Percentiles rank a stretch among this genome's conserved stretches.
phyloP scores from a whole-genome alignment of 805 yeast species.

The Monosporozyma unispora region DNA sequence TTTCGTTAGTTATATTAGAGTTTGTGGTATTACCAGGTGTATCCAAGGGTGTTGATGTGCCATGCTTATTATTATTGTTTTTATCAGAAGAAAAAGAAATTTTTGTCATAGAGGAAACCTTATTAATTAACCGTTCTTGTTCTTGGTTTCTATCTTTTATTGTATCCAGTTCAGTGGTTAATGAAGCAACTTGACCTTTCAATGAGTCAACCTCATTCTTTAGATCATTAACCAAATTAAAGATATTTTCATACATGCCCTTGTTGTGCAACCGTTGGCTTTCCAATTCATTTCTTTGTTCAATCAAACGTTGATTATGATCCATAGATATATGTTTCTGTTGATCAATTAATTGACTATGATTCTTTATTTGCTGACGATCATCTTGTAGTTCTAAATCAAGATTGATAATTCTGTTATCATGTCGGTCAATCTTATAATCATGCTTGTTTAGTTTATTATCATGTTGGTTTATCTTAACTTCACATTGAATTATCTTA shows the following conservation, averaged over 20 bases:
- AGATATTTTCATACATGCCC: slow-evolving; percentile 9
- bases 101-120: not conserved
- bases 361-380: not conserved
- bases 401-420: too few relatives aligned
- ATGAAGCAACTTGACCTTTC: slow-evolving; percentile 6
- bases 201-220: slow-evolving; percentile 12
- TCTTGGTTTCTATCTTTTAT: slow-evolving; percentile 2
- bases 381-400: too few relatives aligned
- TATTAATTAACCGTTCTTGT: slow-evolving; percentile 4
- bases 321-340: not conserved
- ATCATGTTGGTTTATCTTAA: not conserved
- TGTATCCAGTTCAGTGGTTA: not conserved
- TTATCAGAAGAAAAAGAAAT: not conserved
- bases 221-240: slow-evolving; percentile 9
- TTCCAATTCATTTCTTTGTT: slow-evolving; percentile 2
- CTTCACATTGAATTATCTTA: not conserved
- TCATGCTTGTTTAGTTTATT: not conserved
- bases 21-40: not conserved
- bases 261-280: slow-evolving; percentile 7
- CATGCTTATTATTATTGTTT: not conserved
- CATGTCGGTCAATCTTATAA: too few relatives aligned
- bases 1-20: not conserved
- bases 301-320: slow-evolving; percentile 1
- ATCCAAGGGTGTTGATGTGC: not conserved
- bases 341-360: not conserved